phyloP scores from a whole-genome alignment of 768 basidiomycete species.

The Hygrocybe coccinea region DNA sequence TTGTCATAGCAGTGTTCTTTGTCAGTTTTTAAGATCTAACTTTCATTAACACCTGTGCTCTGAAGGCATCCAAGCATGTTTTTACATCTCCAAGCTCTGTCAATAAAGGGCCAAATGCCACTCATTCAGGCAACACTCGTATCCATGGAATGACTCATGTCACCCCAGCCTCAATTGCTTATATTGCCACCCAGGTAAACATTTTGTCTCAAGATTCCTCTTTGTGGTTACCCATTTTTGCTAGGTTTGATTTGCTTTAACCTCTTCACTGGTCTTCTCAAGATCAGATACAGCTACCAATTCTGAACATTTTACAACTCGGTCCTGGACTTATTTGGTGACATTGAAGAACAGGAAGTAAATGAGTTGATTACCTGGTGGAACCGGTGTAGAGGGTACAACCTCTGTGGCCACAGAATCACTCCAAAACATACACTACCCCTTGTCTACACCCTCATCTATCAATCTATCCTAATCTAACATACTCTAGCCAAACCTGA shows the following conservation, averaged over 20 bases:
- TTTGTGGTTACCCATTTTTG: background rate
- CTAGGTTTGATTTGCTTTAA: constrained; percentile 5
- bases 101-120: background rate
- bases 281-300: background rate
- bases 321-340: constrained; percentile 1
- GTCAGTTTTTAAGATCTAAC: background rate
- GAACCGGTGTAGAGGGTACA: no score
- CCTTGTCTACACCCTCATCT: no score
- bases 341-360: constrained; percentile 1
- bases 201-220: background rate
- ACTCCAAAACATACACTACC: no score
- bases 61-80: background rate
- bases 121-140: constrained; percentile 6
- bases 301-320: constrained; percentile 1
- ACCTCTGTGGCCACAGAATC: no score
- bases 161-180: constrained; percentile 7
- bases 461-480: no score
- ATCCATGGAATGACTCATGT: constrained; percentile 9
- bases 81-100: constrained; percentile 1
- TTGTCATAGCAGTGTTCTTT: background rate
- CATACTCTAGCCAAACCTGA: no score
- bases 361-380: constrained; percentile 5
- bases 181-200: constrained; percentile 7
- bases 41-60: background rate
- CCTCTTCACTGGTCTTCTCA: constrained; percentile 1